phyloP scores from a whole-genome alignment of 2,329 filamentous ascomycete species.

The Cladosporium sphaerospermum region DNA sequence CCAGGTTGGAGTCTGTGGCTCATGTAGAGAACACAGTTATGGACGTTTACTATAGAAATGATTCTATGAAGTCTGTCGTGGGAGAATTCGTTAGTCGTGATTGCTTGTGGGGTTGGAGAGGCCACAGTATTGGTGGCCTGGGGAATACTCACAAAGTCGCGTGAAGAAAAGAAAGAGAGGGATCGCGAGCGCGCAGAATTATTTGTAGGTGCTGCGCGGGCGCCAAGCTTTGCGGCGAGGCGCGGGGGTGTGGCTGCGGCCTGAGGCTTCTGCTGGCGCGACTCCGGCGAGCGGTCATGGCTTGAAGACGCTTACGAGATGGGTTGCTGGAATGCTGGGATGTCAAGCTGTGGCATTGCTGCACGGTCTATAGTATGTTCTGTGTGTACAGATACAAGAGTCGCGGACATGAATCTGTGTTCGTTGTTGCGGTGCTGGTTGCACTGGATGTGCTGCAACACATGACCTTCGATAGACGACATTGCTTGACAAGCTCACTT shows the following conservation, averaged over 20 bases:
- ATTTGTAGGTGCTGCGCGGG: background rate
- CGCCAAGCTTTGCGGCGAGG: slow-evolving; percentile 7
- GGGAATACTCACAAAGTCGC: slow-evolving; percentile 11
- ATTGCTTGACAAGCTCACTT: no score
- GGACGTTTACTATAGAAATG: slow-evolving; percentile 17
- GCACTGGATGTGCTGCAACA: no score
- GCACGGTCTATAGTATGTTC: no score
- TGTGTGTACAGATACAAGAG: no score
- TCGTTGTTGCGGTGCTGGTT: no score
- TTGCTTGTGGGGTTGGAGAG: background rate
- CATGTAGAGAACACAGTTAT: slow-evolving; percentile 17
- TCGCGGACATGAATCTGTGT: no score
- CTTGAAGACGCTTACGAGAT: no score
- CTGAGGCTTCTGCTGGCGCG: no score
- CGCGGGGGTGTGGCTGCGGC: background rate
- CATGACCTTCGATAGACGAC: no score
- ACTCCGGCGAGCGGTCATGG: no score
- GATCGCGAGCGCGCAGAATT: background rate
- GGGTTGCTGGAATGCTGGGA: no score
- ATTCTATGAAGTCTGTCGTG: slow-evolving; percentile 15
- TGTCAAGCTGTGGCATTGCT: no score
- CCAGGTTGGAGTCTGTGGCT: slow-evolving; percentile 29
- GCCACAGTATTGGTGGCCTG: background rate
- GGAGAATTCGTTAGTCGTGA: background rate
- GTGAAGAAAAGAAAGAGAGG: slow-evolving; percentile 1